phyloP scores from a whole-genome alignment of 306 rosid genomes.

The Corylus avellana region DNA sequence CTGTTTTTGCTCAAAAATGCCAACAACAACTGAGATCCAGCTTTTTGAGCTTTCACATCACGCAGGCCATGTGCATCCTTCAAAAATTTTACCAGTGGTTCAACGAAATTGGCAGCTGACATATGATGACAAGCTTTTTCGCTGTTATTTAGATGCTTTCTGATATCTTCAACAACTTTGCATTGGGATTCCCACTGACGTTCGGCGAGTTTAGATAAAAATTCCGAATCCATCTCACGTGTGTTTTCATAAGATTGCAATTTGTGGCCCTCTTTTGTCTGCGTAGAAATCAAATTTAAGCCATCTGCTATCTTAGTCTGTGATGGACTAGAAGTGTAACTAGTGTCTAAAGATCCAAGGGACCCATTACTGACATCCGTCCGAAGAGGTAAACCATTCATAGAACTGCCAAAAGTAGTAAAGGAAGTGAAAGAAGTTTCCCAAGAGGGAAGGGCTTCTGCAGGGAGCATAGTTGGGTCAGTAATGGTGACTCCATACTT shows the following conservation, averaged over 20 bases:
- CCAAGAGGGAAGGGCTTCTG: conserved; percentile 35
- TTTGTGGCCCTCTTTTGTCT: conserved; percentile 29
- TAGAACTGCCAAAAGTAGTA: conserved; percentile 62
- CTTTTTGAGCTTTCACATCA: conserved; percentile 52
- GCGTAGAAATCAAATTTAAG: conserved; percentile 36
- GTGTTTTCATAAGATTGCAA: conserved; percentile 33
- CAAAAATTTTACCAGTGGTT: conserved; percentile 64
- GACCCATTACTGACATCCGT: conserved; percentile 68
- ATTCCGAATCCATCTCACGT: conserved; percentile 40
- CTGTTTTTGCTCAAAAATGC: conserved; percentile 64
- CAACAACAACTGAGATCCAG: conserved; percentile 63
- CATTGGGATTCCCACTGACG: conserved; percentile 76
- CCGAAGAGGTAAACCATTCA: conserved; percentile 63
- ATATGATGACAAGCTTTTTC: conserved; percentile 36
- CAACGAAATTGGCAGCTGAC: conserved; percentile 47
- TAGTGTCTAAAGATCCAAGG: conserved; percentile 60
- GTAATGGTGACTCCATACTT: conserved; percentile 49
- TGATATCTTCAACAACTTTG: conserved; percentile 64
- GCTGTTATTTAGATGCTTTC: conserved; percentile 39
- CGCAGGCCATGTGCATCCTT: conserved; percentile 54
- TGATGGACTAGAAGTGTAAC: conserved; percentile 54
- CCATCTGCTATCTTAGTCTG: conserved; percentile 33
- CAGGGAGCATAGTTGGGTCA: conserved; percentile 50
- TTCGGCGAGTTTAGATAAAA: conserved; percentile 55
- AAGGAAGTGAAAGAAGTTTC: conserved; percentile 61